Conservation (phyloP, 768 basidiomycete species). For the Serendipita vermifera region DNA sequence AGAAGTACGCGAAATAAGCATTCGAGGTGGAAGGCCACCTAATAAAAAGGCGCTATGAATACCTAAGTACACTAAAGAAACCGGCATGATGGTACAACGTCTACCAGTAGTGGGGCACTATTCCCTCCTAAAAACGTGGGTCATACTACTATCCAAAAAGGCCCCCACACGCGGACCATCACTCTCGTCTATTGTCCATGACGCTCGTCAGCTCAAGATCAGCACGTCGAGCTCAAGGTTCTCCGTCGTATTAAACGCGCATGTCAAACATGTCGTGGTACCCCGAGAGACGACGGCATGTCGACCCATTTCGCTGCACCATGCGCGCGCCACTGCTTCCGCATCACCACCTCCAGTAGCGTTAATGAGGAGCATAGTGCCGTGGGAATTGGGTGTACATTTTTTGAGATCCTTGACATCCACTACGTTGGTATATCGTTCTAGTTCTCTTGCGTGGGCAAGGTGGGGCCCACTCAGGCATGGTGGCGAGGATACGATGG, state of each 20-base stretch:
- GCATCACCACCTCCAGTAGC: slow-evolving; percentile 10
- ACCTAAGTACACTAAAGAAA: no score
- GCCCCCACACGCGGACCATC: no score
- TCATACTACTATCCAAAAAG: no score
- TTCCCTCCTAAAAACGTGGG: no score
- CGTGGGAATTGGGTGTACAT: background rate
- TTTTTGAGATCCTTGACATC: slow-evolving; percentile 7
- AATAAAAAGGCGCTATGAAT: no score
- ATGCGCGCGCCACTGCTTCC: slow-evolving; percentile 9
- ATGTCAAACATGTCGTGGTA: background rate
- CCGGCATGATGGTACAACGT: no score
- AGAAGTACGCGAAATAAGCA: no score
- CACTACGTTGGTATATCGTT: slow-evolving; percentile 7
- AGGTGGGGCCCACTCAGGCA: slow-evolving; percentile 8
- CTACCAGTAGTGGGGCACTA: no score
- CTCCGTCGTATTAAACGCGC: slow-evolving; percentile 3
- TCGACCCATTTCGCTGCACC: slow-evolving; percentile 9
- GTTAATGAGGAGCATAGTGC: slow-evolving; percentile 7
- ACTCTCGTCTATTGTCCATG: background rate
- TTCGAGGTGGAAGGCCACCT: no score
- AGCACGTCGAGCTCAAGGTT: background rate
- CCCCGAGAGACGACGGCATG: slow-evolving; percentile 7
- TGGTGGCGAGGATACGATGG: slow-evolving; percentile 9
- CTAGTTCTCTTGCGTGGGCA: slow-evolving; percentile 4
- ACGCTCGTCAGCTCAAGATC: slow-evolving; percentile 2